A percentile compares a stretch with the other conserved stretches of the same genome.
phyloP scores from a whole-genome alignment of 225 moss, liverwort and hornwort genomes.

The Asterella californica region DNA sequence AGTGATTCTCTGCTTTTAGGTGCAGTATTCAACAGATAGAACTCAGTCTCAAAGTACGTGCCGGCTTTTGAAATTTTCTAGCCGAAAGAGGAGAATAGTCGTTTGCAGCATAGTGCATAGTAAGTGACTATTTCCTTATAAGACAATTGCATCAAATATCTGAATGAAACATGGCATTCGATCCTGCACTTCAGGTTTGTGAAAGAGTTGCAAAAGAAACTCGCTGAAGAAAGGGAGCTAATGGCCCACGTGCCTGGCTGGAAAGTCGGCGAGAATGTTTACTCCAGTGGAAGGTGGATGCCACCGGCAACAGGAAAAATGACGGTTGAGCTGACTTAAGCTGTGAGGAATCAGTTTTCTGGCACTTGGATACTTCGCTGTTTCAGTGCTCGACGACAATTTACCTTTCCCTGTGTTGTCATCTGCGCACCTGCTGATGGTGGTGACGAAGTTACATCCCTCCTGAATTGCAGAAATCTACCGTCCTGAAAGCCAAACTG shows the following conservation, averaged over 20 bases:
- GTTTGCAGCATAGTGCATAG: background rate
- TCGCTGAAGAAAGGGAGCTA: conserved; percentile 80
- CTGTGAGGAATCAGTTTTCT: background rate
- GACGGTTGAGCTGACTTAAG: conserved; percentile 34
- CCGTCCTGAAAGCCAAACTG: background rate
- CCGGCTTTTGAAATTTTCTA: background rate
- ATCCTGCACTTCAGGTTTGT: conserved; percentile 54
- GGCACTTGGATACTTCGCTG: background rate
- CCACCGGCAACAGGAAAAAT: conserved; percentile 84
- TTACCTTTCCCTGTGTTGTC: background rate
- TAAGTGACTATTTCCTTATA: too few species aligned
- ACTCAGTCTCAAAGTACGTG: background rate
- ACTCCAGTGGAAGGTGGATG: conserved; percentile 92
- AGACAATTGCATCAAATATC: too few species aligned
- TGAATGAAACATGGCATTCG: background rate
- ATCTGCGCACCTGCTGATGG: background rate
- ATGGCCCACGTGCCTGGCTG: conserved; percentile 91
- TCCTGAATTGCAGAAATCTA: background rate
- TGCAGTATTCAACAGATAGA: background rate
- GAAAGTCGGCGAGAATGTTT: conserved; percentile 90
- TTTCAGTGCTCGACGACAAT: background rate
- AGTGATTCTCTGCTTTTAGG: too few species aligned
- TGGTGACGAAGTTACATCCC: background rate
- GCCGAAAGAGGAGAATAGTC: background rate
- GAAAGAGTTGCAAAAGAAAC: conserved; percentile 55